Percentiles rank a stretch among this genome's conserved stretches.
Conservation (phyloP, 1,284 basidiomycete genomes). For the Xerocomus nothofagi region DNA sequence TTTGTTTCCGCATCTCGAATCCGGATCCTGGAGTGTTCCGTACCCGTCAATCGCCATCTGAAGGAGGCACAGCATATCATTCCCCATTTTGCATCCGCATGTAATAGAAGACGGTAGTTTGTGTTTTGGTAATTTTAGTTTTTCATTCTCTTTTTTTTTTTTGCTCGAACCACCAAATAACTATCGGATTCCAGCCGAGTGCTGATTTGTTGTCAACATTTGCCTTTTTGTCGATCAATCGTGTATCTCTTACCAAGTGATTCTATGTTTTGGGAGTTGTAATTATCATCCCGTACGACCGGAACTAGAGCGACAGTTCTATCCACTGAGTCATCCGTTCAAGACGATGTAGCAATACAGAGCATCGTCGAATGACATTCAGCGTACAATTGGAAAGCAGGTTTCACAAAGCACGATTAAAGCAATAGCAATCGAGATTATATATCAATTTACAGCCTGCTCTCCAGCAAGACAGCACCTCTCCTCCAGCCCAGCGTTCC, state of each 20-base stretch:
- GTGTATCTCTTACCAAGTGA: conserved; percentile 27
- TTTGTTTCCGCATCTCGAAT: conserved; percentile 25
- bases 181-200: conserved; percentile 18
- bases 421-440: neutral
- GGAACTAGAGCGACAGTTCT: neutral
- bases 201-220: conserved; percentile 6
- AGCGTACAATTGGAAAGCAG: no score
- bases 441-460: conserved; percentile 43
- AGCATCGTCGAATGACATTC: neutral
- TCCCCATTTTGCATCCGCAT: conserved; percentile 42
- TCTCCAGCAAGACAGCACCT: conserved; percentile 51
- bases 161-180: conserved; percentile 10
- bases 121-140: conserved; percentile 34
- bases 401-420: no score
- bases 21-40: conserved; percentile 23
- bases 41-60: conserved; percentile 48
- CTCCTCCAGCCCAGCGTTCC: conserved; percentile 60
- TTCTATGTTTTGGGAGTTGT: conserved; percentile 3
- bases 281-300: neutral
- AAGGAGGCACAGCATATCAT: conserved; percentile 58
- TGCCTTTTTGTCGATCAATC: conserved; percentile 5
- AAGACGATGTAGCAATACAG: neutral
- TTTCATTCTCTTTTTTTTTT: neutral
- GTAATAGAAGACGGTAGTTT: conserved; percentile 40
- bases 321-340: neutral